These are phyloP conservation scores for Brassica carinata DNA, from an alignment of 345 rosid species.

Conservation along the genomic window DNA sequence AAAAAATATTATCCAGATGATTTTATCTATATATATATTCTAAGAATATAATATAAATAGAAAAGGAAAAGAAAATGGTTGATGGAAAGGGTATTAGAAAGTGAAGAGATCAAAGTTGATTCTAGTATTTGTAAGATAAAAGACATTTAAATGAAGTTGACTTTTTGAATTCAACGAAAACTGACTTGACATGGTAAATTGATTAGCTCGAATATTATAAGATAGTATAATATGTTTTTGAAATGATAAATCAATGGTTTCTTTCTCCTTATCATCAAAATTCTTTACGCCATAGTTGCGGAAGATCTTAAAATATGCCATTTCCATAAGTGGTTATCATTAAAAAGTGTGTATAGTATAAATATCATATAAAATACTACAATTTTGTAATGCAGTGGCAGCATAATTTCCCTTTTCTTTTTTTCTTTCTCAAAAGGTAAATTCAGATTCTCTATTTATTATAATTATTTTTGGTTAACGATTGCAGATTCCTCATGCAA, in stretches of 20 bases:
- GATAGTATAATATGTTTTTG: slow-evolving; percentile 12
- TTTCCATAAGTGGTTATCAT: slow-evolving; percentile 41
- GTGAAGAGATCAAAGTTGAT: slow-evolving; percentile 31
- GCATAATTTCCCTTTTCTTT: neutral
- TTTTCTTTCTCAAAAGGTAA: neutral
- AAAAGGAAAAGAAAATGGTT: neutral
- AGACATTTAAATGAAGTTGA: slow-evolving; percentile 22
- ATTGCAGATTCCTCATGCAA: slow-evolving; percentile 8
- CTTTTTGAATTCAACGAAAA: slow-evolving; percentile 25
- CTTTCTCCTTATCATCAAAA: slow-evolving; percentile 37
- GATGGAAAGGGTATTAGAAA: slow-evolving; percentile 9
- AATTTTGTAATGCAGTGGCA: slow-evolving; percentile 18
- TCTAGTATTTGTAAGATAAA: slow-evolving; percentile 24
- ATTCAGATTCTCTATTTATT: slow-evolving; percentile 9
- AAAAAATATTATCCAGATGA: neutral
- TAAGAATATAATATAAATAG: neutral
- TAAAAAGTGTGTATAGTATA: slow-evolving; percentile 31
- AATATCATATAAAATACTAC: slow-evolving; percentile 19
- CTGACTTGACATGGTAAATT: slow-evolving; percentile 33
- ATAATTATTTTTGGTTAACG: neutral
- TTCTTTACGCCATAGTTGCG: slow-evolving; percentile 38
- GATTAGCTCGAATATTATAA: slow-evolving; percentile 40
- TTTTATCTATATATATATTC: neutral
- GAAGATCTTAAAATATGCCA: slow-evolving; percentile 39
- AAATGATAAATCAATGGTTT: slow-evolving; percentile 30